phyloP scores from a whole-genome alignment of 2,329 filamentous ascomycete genomes.

The Escovopsis weberi region DNA sequence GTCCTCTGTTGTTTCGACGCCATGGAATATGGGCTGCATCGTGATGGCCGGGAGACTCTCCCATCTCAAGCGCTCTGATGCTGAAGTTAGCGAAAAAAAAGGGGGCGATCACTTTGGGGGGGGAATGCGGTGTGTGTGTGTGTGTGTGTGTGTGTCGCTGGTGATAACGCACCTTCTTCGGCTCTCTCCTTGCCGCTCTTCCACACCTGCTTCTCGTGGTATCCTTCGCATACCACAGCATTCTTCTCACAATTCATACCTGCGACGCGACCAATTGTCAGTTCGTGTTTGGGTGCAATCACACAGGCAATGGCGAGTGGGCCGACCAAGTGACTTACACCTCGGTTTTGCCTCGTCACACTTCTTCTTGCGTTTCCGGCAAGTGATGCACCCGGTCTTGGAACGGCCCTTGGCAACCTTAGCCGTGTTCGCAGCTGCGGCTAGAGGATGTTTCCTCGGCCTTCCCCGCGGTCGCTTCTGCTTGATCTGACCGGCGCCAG shows the following conservation, averaged over 20 bases:
- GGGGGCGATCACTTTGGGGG: too few species aligned
- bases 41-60: conserved; percentile 38
- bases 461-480: conserved; percentile 59
- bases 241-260: conserved; percentile 88
- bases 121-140: too few species aligned
- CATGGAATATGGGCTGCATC: conserved; percentile 57
- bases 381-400: conserved; percentile 55
- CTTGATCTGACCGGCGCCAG: conserved; percentile 22
- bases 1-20: conserved; percentile 68
- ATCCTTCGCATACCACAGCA: conserved; percentile 80
- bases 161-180: conserved; percentile 42
- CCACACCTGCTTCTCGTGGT: conserved; percentile 77
- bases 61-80: conserved; percentile 34
- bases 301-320: background rate
- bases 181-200: conserved; percentile 67
- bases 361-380: conserved; percentile 56
- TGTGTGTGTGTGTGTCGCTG: background rate
- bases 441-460: conserved; percentile 65
- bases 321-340: conserved; percentile 26
- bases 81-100: conserved; percentile 5
- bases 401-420: conserved; percentile 67
- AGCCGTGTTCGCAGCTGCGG: conserved; percentile 38
- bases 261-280: conserved; percentile 19
- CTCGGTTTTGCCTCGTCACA: conserved; percentile 54
- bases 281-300: background rate